phyloP scores from a whole-genome alignment of 1,284 basidiomycete genomes.

The Termitomyces sp. region DNA sequence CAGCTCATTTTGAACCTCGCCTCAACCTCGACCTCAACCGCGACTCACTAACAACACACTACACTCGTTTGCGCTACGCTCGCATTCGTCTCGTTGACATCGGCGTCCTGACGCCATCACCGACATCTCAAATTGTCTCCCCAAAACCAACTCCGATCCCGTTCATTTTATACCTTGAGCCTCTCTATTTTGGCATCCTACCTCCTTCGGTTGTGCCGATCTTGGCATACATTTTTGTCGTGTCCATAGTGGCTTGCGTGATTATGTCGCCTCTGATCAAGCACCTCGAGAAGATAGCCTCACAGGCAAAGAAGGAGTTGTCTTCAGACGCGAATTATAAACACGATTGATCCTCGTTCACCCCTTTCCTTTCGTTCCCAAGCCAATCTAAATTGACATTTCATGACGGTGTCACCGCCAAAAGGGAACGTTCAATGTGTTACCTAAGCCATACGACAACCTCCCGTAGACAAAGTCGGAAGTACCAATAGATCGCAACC shows the following conservation, averaged over 20 bases:
- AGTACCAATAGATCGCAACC: no score
- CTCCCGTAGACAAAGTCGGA: neutral
- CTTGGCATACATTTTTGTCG: slow-evolving; percentile 29
- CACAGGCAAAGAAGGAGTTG: slow-evolving; percentile 30
- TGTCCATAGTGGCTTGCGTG: slow-evolving; percentile 26
- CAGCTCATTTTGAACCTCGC: slow-evolving; percentile 13
- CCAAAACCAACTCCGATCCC: slow-evolving; percentile 29
- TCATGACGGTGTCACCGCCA: no score
- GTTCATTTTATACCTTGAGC: slow-evolving; percentile 53
- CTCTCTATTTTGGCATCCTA: slow-evolving; percentile 50
- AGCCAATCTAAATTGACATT: no score
- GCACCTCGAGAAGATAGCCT: slow-evolving; percentile 29
- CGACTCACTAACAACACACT: neutral
- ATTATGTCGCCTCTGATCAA: slow-evolving; percentile 25
- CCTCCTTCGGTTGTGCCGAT: slow-evolving; percentile 51
- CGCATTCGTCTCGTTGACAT: slow-evolving; percentile 47
- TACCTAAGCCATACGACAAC: neutral
- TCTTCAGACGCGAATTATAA: neutral
- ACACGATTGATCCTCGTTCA: slow-evolving; percentile 2
- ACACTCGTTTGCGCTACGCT: slow-evolving; percentile 44
- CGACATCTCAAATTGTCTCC: slow-evolving; percentile 10
- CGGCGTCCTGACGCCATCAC: slow-evolving; percentile 42
- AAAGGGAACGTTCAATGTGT: no score
- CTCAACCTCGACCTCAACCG: slow-evolving; percentile 11
- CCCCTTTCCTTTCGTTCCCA: neutral